Base-by-base conservation (phyloP, 2,329 filamentous ascomycete species). In the Colletotrichum tanaceti region DNA sequence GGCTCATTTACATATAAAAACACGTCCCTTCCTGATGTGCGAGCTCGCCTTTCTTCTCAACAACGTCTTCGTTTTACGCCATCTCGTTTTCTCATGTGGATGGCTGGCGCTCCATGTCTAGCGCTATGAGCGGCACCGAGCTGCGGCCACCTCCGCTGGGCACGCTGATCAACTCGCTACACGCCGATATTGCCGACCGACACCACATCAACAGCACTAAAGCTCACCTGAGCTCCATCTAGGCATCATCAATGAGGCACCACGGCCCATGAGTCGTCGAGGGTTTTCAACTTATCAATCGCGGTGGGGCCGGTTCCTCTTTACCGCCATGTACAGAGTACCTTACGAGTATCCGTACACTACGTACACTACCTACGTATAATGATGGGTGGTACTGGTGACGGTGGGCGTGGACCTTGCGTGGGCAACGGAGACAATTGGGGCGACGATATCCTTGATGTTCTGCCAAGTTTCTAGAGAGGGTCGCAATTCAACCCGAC, bases 261-360 rank as follows among this genome's bases (percentile, higher is more conserved):
- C 38, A 43, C 57, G 63, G 63, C 18, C 18, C 38, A 43, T 63
- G 63, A 66, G 52, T 57, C 63, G 59, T n/a, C n/a, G n/a, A 24
- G 50, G 14, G 20, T 32, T 32, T 32, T 43, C 41, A 65, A 62
- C 24, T 65, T 65, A 65, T 65, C 63, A 65, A 65, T 65, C 57
- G 39, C 9, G 24, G 58, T 59, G 58, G 57, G 49, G 32, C 32
- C 16, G 32, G 20, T 32, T 10, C 22, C 14, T 22, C 9, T 32
- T 32, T 32, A 28, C 28, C 28, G 9, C 7, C 28, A 32, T 32
- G 9, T 32, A 32, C 28, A 32, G n/a, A n/a, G n/a, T n/a, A n/a
- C n/a, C n/a, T 7, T 32, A 32, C 9, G 28, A 32, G 28, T 28
- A 28, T n/a, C n/a, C n/a, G n/a, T n/a, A n/a, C 28, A 28, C 28